Conservation (phyloP, 2,329 filamentous ascomycete species). For the Sporothrix humicola region DNA sequence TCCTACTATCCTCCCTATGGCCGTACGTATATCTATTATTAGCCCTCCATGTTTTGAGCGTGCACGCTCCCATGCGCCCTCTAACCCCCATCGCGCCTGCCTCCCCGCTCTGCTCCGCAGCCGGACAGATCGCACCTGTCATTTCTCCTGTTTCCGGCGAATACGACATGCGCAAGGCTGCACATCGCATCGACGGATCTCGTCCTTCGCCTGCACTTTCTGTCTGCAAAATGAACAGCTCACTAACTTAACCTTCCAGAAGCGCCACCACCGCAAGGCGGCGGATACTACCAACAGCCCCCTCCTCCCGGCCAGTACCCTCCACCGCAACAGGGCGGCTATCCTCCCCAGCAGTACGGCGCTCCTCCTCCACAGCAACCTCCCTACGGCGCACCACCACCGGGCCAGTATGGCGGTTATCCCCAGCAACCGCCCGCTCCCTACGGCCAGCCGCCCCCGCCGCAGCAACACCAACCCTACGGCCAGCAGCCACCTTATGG, state of each 20-base stretch:
- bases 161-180: not conserved
- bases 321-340: conserved; percentile 42
- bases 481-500: conserved; percentile 41
- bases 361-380: conserved; percentile 39
- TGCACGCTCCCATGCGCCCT: not conserved
- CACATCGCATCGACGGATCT: not conserved
- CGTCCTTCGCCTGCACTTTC: not conserved
- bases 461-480: conserved; percentile 42
- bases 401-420: conserved; percentile 39
- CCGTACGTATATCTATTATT: conserved; percentile 45
- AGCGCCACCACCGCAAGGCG: conserved; percentile 34
- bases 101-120: not conserved
- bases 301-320: conserved; percentile 38
- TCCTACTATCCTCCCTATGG: conserved; percentile 49
- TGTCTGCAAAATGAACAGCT: not conserved
- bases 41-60: not conserved
- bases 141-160: not conserved
- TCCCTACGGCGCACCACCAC: conserved; percentile 43
- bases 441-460: conserved; percentile 34
- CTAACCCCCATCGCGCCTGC: not conserved
- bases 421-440: not conserved
- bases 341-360: conserved; percentile 43
- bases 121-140: not conserved
- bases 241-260: conserved; percentile 27
- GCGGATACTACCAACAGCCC: conserved; percentile 36